These are phyloP conservation scores for Solanum pinnatisectum DNA, from an alignment of 257 asterid genomes.

Conservation along the genomic window DNA sequence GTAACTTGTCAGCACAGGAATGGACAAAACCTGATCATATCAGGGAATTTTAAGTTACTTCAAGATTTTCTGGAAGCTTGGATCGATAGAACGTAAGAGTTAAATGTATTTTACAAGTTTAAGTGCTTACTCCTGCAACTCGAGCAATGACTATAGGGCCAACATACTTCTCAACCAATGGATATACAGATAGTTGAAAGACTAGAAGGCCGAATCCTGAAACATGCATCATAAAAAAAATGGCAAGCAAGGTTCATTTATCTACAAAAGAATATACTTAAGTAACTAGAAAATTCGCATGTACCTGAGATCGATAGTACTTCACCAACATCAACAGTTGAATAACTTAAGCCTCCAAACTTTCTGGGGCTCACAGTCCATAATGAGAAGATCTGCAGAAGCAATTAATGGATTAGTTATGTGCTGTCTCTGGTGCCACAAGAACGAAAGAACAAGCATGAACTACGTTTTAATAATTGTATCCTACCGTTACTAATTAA, in stretches of 20 bases:
- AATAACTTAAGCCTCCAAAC: constrained; percentile 60
- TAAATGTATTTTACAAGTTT: background rate
- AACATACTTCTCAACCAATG: constrained; percentile 39
- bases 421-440: background rate
- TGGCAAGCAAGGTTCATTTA: background rate
- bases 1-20: constrained; percentile 57
- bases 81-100: background rate
- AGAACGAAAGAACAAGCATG: background rate
- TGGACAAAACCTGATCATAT: constrained; percentile 41
- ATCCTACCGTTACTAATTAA: no score
- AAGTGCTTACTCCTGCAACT: constrained; percentile 51
- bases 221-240: background rate
- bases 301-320: constrained; percentile 73
- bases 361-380: constrained; percentile 83
- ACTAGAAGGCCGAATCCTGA: constrained; percentile 66
- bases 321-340: constrained; percentile 64
- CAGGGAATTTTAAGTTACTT: background rate
- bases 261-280: background rate
- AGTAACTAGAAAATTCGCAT: background rate
- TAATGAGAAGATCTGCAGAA: constrained; percentile 62
- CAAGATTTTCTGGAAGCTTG: background rate
- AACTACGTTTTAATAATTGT: no score
- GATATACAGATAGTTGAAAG: constrained; percentile 62
- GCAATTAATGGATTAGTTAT: background rate
- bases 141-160: constrained; percentile 64